Base-by-base conservation (phyloP, 495 filamentous ascomycete genomes). In the Neurospora terricola region DNA sequence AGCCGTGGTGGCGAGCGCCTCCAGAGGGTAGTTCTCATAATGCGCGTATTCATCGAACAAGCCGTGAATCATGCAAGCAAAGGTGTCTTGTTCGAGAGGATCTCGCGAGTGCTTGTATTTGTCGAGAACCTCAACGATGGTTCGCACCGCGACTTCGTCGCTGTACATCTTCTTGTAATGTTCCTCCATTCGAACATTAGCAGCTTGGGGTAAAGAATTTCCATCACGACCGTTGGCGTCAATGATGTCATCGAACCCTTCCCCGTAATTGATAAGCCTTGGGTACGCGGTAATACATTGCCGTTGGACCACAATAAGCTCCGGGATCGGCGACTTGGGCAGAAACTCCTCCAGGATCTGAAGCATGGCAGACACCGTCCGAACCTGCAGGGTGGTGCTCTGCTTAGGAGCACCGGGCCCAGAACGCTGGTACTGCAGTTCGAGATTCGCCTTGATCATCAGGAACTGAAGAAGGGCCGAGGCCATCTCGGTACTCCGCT, bases 41-140 rank as follows among this genome's bases (percentile, higher is more conserved):
- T 96, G 97, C 66, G 91, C 90, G 79, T 98, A 99, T 82, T 99
- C 96, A 76, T 99, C 96, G 76, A 98, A 97, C 10, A 99, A 86
- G 0, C 96, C 96, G 76, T 97, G 95, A 38, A 99, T 94, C 96
- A 99, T 98, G 81, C 95, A 97, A 14, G 94, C 93, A 79, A 98
- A 99, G 5, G 97, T 85, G 77, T 99, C 96, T 79, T 97, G 94
- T 71, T 97, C 93, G 16, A 88, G 83, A 3, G 93, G 89, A 71
- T 96, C 91, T 34, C 88, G 87, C 0, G 96, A 98, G 43, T 88
- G 88, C 82, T 98, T 98, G 83, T 96, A 94, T 54, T 86, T 85
- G 74, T 92, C 89, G 75, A 99, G 90, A 68, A 91, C 87, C 72
- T 92, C 89, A 72, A 98, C 89, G 76, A 98, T 89, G 72, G 92